Conservation (phyloP, 2,329 filamentous ascomycete species). For the Ophiostoma piceae region DNA sequence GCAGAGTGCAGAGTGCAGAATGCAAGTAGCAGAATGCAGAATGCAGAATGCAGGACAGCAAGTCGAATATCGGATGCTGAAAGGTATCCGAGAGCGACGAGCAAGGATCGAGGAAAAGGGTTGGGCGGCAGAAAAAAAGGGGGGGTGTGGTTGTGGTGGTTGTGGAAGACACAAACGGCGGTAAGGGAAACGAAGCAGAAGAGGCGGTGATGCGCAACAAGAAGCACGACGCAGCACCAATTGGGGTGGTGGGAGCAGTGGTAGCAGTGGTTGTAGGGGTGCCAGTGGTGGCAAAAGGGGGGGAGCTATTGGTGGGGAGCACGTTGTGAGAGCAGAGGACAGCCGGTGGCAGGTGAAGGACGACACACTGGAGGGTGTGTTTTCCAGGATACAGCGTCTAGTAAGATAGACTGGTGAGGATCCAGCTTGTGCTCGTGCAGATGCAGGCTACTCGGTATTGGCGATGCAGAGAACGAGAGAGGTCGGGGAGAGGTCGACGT, state of each 20-base stretch:
- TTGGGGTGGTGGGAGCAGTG: background rate
- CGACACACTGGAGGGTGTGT: background rate
- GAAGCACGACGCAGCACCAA: slow-evolving; percentile 19
- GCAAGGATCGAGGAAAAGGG: slow-evolving; percentile 14
- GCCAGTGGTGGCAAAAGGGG: slow-evolving; percentile 4
- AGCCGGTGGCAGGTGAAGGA: background rate
- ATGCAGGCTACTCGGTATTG: background rate
- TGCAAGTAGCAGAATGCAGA: background rate
- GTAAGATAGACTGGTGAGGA: background rate
- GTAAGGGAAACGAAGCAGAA: slow-evolving; percentile 19
- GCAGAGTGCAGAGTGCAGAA: background rate
- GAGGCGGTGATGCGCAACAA: slow-evolving; percentile 22
- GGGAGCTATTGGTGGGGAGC: slow-evolving; percentile 14
- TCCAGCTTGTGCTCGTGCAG: background rate
- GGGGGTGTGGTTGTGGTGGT: slow-evolving; percentile 16
- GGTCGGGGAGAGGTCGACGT: background rate
- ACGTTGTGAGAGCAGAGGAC: background rate
- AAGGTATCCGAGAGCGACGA: background rate
- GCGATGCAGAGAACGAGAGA: background rate
- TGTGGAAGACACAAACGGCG: slow-evolving; percentile 23
- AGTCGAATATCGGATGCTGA: slow-evolving; percentile 6
- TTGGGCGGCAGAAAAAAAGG: slow-evolving; percentile 19
- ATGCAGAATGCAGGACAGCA: background rate
- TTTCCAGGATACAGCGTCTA: background rate
- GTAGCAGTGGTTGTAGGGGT: background rate